These are phyloP conservation scores for Bolboschoenus planiculmis DNA, from an alignment of 176 grass and related monocot species.

Conservation along the genomic window DNA sequence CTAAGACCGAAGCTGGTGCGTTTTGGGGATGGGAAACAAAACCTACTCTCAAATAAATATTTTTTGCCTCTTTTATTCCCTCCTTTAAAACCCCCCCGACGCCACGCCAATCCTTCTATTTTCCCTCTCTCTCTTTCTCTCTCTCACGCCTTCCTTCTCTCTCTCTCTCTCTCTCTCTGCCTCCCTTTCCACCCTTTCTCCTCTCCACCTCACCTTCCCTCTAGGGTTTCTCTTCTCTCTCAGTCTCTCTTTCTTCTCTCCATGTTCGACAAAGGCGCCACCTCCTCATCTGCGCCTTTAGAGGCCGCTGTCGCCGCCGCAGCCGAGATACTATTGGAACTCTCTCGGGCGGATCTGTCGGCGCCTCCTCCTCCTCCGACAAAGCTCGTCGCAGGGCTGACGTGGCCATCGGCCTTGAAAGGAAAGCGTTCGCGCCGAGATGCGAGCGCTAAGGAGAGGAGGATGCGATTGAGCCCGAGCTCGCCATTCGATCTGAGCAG, in stretches of 20 bases:
- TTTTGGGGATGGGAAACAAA: slow-evolving; percentile 8
- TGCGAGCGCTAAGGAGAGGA: slow-evolving; percentile 4
- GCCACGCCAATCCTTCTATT: slow-evolving; percentile 14
- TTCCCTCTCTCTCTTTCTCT: not conserved
- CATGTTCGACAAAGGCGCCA: not conserved
- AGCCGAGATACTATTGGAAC: slow-evolving; percentile 12
- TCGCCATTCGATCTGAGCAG: slow-evolving; percentile 22
- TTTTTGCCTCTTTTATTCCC: slow-evolving; percentile 19
- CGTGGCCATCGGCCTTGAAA: slow-evolving; percentile 16
- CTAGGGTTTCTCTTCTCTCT: not conserved
- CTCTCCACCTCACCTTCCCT: not conserved
- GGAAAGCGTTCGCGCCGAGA: slow-evolving; percentile 17
- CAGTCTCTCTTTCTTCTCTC: not conserved
- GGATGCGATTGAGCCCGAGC: slow-evolving; percentile 6
- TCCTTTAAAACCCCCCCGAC: slow-evolving; percentile 22
- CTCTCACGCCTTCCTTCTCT: slow-evolving; percentile 3
- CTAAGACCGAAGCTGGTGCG: not conserved
- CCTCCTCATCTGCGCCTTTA: not conserved
- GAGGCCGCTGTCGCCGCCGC: slow-evolving; percentile 3
- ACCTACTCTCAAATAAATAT: not conserved
- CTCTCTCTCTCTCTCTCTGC: too few species aligned
- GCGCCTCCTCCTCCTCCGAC: not conserved
- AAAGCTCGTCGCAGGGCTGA: not conserved
- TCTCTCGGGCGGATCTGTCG: not conserved
- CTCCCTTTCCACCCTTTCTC: not conserved